Conservation (phyloP, 371 early-diverging fungal genomes). For the Catenaria anguillulae region DNA sequence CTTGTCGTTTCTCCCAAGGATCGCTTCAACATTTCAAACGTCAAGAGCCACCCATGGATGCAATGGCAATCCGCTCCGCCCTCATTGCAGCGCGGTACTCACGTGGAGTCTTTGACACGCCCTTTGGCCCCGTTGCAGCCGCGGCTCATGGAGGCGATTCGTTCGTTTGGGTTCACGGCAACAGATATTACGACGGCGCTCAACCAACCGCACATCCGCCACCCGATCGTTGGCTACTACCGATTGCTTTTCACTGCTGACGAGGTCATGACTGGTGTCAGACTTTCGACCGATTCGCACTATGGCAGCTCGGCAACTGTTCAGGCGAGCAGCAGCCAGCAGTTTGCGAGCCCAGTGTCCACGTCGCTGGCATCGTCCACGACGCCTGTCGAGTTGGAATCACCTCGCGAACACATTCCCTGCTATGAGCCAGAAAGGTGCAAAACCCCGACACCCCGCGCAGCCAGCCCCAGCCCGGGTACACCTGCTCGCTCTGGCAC, state of each 20-base stretch:
- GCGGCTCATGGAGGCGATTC: not conserved
- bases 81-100: not conserved
- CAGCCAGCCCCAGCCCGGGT: too few relatives aligned
- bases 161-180: not conserved
- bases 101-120: not conserved
- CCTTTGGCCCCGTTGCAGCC: not conserved
- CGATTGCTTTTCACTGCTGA: not conserved
- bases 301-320: too few relatives aligned
- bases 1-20: slow-evolving; percentile 29
- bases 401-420: too few relatives aligned
- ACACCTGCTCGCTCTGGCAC: too few relatives aligned
- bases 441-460: too few relatives aligned
- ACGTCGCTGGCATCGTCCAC: too few relatives aligned
- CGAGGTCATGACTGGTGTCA: too few relatives aligned
- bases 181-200: not conserved
- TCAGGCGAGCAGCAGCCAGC: too few relatives aligned
- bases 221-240: slow-evolving; percentile 1
- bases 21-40: slow-evolving; percentile 20
- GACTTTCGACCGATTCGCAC: too few relatives aligned
- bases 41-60: slow-evolving; percentile 28
- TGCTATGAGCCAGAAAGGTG: too few relatives aligned
- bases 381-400: too few relatives aligned
- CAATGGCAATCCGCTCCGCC: not conserved
- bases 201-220: not conserved
- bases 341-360: too few relatives aligned